Conservation (phyloP, 2,329 filamentous ascomycete genomes). For the Colletotrichum nymphaeae region DNA sequence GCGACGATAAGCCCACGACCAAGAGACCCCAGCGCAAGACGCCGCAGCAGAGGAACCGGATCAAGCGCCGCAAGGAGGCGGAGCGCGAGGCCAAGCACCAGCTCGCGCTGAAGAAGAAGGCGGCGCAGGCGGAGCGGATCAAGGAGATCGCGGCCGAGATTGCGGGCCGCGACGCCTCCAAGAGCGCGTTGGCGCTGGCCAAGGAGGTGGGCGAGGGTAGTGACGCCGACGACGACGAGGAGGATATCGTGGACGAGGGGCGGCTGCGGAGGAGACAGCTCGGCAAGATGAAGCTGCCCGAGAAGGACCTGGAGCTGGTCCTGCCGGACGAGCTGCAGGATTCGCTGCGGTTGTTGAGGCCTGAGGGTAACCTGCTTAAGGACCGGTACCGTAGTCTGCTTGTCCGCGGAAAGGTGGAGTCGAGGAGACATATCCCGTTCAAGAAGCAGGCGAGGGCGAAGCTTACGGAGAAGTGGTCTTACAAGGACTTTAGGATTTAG, state of each 20-base stretch:
- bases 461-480: slow-evolving; percentile 94
- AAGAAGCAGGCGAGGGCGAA: slow-evolving; percentile 85
- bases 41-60: slow-evolving; percentile 85
- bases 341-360: slow-evolving; percentile 83
- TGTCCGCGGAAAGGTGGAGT: slow-evolving; percentile 89
- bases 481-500: slow-evolving; percentile 84
- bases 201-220: slow-evolving; percentile 47
- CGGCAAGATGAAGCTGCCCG: slow-evolving; percentile 78
- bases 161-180: slow-evolving; percentile 64
- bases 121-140: slow-evolving; percentile 77
- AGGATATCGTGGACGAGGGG: slow-evolving; percentile 68
- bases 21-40: slow-evolving; percentile 90
- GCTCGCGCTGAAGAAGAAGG: slow-evolving; percentile 77
- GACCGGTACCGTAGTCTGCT: slow-evolving; percentile 92
- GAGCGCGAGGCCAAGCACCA: slow-evolving; percentile 83
- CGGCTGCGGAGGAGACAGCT: slow-evolving; percentile 78
- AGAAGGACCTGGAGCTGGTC: slow-evolving; percentile 84
- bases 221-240: slow-evolving; percentile 59
- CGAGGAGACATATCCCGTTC: slow-evolving; percentile 81
- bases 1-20: slow-evolving; percentile 56
- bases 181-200: slow-evolving; percentile 51
- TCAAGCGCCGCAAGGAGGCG: slow-evolving; percentile 88
- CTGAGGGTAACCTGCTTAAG: slow-evolving; percentile 94
- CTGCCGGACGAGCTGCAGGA: slow-evolving; percentile 87
- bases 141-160: slow-evolving; percentile 76